Evolutionary conservation across 176 grass and related monocot genomes (phyloP).

Genomic region (Cymbopogon citratus): DNA sequence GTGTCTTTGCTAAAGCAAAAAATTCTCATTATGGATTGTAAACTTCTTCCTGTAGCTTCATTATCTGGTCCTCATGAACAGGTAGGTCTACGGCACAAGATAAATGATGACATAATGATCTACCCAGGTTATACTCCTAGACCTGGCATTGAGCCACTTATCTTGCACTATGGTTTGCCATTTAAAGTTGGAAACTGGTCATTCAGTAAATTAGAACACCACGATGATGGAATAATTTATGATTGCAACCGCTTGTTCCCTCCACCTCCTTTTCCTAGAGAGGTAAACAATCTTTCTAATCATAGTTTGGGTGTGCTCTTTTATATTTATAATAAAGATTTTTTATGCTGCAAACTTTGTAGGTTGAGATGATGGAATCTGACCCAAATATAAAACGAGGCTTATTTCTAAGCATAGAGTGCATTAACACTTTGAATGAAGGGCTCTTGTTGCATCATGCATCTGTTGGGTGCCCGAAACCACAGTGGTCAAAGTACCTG

Average conservation of each 20-base stretch:
- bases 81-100: constrained; percentile 90
- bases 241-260: constrained; percentile 88
- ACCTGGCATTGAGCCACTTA: constrained; percentile 64
- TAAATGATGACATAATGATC: constrained; percentile 98
- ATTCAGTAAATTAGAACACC: constrained; percentile 88
- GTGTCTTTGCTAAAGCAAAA: constrained; percentile 17
- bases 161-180: constrained; percentile 89
- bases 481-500: constrained; percentile 84
- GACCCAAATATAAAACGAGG: constrained; percentile 61
- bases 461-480: constrained; percentile 73
- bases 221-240: constrained; percentile 85
- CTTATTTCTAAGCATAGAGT: constrained; percentile 91
- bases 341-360: constrained; percentile 20
- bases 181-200: constrained; percentile 99
- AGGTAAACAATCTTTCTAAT: constrained; percentile 46
- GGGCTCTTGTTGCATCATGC: constrained; percentile 79
- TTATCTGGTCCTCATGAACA: constrained; percentile 36
- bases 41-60: constrained; percentile 8
- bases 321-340: background rate
- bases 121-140: constrained; percentile 96
- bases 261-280: constrained; percentile 80
- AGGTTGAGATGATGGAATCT: constrained; percentile 85
- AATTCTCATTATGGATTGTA: background rate
- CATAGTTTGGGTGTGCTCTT: background rate
- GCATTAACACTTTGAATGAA: constrained; percentile 97